Percentiles rank a stretch among this genome's conserved stretches.
These are phyloP conservation scores for Nidula microcarpa DNA, from an alignment of 768 basidiomycete genomes.

Conservation along the genomic window DNA sequence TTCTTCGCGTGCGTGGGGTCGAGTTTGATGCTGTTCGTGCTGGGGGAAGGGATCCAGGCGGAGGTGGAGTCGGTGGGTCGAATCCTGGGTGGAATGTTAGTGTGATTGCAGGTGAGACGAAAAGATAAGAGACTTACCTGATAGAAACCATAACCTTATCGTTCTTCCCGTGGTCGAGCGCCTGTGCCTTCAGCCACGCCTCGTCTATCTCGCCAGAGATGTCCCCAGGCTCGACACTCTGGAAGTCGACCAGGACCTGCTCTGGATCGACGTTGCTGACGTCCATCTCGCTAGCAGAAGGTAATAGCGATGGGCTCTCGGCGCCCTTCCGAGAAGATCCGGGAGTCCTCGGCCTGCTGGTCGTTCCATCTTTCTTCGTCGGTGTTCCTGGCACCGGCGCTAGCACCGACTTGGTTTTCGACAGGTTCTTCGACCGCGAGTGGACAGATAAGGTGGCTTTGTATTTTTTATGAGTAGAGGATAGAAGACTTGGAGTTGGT, in stretches of 20 bases:
- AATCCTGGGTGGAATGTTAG: conserved; percentile 37
- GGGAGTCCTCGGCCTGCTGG: conserved; percentile 48
- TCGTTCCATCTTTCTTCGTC: conserved; percentile 22
- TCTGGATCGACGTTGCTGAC: conserved; percentile 72
- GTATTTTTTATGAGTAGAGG: conserved; percentile 61
- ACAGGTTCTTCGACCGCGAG: conserved; percentile 21
- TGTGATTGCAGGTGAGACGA: conserved; percentile 1
- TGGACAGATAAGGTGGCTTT: conserved; percentile 57
- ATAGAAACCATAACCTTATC: conserved; percentile 88
- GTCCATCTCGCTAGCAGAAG: conserved; percentile 65
- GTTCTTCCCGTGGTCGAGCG: conserved; percentile 58
- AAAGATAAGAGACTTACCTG: conserved; percentile 38
- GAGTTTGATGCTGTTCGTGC: conserved; percentile 56
- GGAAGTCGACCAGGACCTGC: conserved; percentile 71
- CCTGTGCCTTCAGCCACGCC: conserved; percentile 37
- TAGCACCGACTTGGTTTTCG: conserved; percentile 12
- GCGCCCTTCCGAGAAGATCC: conserved; percentile 46
- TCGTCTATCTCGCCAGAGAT: conserved; percentile 69
- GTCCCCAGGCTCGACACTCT: conserved; percentile 67
- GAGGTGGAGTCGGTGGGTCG: conserved; percentile 51
- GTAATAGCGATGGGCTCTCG: conserved; percentile 45
- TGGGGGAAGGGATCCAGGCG: conserved; percentile 53
- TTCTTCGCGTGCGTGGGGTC: conserved; percentile 52
- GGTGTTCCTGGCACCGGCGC: not conserved
- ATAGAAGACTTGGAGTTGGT: conserved; percentile 22